Evolutionary conservation across 768 basidiomycete species (phyloP).

Genomic region (Xerocomellus amylosporus): DNA sequence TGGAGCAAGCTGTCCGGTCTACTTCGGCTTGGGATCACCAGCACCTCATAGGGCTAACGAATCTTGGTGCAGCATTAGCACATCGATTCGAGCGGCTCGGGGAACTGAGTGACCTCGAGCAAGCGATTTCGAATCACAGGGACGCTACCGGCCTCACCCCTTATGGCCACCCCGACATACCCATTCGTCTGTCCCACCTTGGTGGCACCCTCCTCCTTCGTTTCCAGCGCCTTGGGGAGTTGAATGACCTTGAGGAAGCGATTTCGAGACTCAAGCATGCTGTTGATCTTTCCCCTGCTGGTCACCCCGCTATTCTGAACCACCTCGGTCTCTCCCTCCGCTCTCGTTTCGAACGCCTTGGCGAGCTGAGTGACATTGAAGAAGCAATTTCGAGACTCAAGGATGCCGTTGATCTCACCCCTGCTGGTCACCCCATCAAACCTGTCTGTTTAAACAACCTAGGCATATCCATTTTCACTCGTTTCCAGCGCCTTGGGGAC

Average conservation of each 20-base stretch:
- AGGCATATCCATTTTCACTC: background rate
- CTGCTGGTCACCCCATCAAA: background rate
- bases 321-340: background rate
- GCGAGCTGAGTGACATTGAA: background rate
- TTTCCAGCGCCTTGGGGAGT: background rate
- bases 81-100: background rate
- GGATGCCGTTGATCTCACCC: background rate
- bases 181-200: background rate
- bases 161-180: background rate
- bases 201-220: background rate
- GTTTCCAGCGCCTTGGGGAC: background rate
- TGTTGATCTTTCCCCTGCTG: background rate
- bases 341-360: background rate
- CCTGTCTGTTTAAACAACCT: background rate
- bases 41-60: background rate
- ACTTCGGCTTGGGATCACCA: background rate
- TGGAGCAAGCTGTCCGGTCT: background rate
- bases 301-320: background rate
- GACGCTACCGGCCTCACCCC: background rate
- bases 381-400: background rate
- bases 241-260: background rate
- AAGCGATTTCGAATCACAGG: background rate
- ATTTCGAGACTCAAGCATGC: background rate
- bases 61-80: background rate
- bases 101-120: background rate